Conservation (phyloP, 164 flowering plant species). For the Cinnamomum micranthum region DNA sequence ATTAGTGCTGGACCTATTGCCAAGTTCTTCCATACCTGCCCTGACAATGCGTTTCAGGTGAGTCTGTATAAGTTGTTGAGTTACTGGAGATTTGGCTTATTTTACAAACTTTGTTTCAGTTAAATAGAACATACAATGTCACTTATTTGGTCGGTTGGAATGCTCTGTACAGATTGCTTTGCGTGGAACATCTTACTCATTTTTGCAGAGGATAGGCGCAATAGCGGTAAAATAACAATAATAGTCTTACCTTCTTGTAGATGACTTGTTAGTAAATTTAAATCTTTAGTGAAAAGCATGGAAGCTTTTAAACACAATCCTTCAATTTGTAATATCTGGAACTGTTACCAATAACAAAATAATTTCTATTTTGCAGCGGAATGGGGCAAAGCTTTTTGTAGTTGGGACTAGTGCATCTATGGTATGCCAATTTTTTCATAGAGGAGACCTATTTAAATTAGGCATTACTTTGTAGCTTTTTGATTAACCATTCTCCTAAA, state of each 20-base stretch:
- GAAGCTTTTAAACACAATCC: neutral
- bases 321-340: neutral
- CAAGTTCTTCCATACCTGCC: slow-evolving; percentile 79
- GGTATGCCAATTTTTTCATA: slow-evolving; percentile 32
- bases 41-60: slow-evolving; percentile 98
- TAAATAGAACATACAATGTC: neutral
- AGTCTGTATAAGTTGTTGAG: neutral
- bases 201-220: slow-evolving; percentile 82
- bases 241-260: neutral
- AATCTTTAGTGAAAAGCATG: neutral
- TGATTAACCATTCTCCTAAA: neutral
- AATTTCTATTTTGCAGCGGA: slow-evolving; percentile 53
- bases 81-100: neutral
- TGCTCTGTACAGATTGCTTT: slow-evolving; percentile 68
- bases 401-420: slow-evolving; percentile 91
- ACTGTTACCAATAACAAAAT: too few species aligned
- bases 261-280: neutral
- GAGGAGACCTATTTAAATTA: neutral
- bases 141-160: slow-evolving; percentile 10
- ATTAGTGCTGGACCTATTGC: slow-evolving; percentile 71
- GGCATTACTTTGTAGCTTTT: neutral
- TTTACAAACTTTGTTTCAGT: neutral
- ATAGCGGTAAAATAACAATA: slow-evolving; percentile 50
- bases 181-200: slow-evolving; percentile 72
- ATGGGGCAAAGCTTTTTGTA: slow-evolving; percentile 91